A percentile compares a stretch with the other conserved stretches of the same genome.
These are phyloP conservation scores for Rhizophagus clarus DNA, from an alignment of 192 early-diverging fungal genomes.

Conservation along the genomic window DNA sequence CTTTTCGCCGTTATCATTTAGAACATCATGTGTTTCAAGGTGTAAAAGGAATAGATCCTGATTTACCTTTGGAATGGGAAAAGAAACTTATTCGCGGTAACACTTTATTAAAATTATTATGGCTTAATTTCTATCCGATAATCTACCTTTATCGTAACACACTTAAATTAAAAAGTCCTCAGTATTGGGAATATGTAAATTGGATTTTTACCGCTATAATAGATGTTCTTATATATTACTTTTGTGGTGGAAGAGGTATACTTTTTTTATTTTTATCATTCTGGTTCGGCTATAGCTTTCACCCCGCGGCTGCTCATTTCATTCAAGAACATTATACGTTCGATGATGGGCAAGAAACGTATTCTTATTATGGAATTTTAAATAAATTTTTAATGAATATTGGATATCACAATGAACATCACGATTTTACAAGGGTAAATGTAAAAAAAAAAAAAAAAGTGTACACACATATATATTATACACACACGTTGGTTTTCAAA, in stretches of 20 bases:
- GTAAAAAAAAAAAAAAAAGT: neutral
- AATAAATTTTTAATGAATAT: conserved; percentile 93
- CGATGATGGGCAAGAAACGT: conserved; percentile 91
- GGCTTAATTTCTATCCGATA: conserved; percentile 82
- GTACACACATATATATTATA: too few species aligned
- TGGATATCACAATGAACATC: conserved; percentile 98
- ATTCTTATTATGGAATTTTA: conserved; percentile 93
- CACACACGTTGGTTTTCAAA: too few species aligned
- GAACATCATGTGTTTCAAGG: conserved; percentile 99
- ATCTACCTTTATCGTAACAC: conserved; percentile 85
- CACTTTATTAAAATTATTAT: conserved; percentile 68
- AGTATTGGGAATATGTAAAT: conserved; percentile 81
- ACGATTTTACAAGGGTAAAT: conserved; percentile 70
- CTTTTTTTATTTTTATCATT: conserved; percentile 70
- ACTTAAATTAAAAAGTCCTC: conserved; percentile 65
- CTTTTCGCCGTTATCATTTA: conserved; percentile 86
- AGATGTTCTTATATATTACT: conserved; percentile 55
- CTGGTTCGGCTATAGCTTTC: conserved; percentile 84
- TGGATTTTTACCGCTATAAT: conserved; percentile 65
- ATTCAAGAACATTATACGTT: conserved; percentile 98
- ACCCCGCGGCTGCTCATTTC: conserved; percentile 95
- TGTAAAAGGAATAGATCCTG: conserved; percentile 90
- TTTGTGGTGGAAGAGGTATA: conserved; percentile 66
- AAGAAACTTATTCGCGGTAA: conserved; percentile 73
- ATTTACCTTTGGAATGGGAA: conserved; percentile 90